phyloP scores from a whole-genome alignment of 2,329 filamentous ascomycete genomes.

The Colletotrichum euphorbiae region DNA sequence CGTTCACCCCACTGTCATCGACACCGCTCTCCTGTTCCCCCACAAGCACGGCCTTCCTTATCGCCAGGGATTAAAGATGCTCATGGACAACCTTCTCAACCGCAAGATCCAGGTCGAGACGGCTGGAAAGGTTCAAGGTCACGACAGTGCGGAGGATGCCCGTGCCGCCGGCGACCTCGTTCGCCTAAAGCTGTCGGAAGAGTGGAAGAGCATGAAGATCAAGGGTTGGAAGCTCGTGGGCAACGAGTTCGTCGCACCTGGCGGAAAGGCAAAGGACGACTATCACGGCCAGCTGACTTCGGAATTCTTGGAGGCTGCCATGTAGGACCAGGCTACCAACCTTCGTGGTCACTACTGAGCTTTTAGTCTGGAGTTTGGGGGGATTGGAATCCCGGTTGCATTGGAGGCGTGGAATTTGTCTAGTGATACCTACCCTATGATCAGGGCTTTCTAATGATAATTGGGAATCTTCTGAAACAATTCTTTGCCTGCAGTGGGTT shows the following conservation, averaged over 20 bases:
- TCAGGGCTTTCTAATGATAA: constrained; percentile 23
- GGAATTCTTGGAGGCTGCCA: constrained; percentile 50
- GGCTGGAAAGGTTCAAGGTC: constrained; percentile 67
- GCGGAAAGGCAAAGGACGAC: constrained; percentile 34
- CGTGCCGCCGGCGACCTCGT: constrained; percentile 89
- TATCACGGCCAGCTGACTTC: constrained; percentile 49
- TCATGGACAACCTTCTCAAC: constrained; percentile 77
- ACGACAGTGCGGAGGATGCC: constrained; percentile 94
- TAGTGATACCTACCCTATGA: constrained; percentile 21
- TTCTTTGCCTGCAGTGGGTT: no score
- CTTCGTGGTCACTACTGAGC: background rate
- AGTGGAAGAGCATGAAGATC: constrained; percentile 75
- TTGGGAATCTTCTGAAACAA: background rate
- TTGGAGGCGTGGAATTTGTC: constrained; percentile 19
- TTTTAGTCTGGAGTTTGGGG: constrained; percentile 26
- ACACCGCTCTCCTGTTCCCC: constrained; percentile 87
- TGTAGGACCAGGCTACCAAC: constrained; percentile 18
- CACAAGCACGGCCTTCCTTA: constrained; percentile 81
- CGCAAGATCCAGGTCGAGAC: constrained; percentile 82
- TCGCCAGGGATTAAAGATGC: constrained; percentile 79
- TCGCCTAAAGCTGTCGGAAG: constrained; percentile 73
- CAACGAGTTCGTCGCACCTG: constrained; percentile 58
- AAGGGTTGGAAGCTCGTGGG: constrained; percentile 74
- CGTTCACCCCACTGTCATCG: constrained; percentile 85
- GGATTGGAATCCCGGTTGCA: constrained; percentile 5